Evolutionary conservation across 129 eudicot genomes (phyloP).

Genomic region (Rutidosis leptorrhynchoides): DNA sequence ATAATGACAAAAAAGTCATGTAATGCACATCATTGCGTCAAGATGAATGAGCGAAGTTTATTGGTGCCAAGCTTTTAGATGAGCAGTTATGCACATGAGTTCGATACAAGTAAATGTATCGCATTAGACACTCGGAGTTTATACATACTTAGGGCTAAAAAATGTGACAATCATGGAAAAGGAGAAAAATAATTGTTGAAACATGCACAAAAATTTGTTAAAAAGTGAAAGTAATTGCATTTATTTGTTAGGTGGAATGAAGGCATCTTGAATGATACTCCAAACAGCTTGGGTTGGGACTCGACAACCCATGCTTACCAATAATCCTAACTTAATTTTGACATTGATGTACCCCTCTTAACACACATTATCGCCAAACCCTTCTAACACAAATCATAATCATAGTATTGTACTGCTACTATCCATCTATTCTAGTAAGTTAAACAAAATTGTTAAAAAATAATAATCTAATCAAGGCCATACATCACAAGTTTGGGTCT

Average conservation of each 20-base stretch:
- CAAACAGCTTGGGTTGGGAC: conserved; percentile 34
- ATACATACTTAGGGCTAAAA: too few relatives aligned
- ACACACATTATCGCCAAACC: conserved; percentile 20
- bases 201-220: conserved; percentile 2
- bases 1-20: too few relatives aligned
- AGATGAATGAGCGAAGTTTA: too few relatives aligned
- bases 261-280: conserved; percentile 35
- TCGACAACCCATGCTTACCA: conserved; percentile 38
- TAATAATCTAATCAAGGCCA: not conserved
- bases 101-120: too few relatives aligned
- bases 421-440: not conserved
- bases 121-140: too few relatives aligned
- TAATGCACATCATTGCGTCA: too few relatives aligned
- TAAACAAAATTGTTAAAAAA: too few relatives aligned
- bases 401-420: not conserved
- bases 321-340: conserved; percentile 28
- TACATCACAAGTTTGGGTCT: not conserved
- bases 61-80: too few relatives aligned
- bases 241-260: conserved; percentile 36
- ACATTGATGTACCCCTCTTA: conserved; percentile 31
- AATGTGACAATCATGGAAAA: too few relatives aligned
- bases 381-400: not conserved
- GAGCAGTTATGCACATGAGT: too few relatives aligned
- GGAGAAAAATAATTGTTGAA: not conserved
- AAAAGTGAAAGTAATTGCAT: conserved; percentile 6